A percentile compares a stretch with the other conserved stretches of the same genome.
Evolutionary conservation across 345 rosid genomes (phyloP).

Genomic region (Clarkia xantiana): DNA sequence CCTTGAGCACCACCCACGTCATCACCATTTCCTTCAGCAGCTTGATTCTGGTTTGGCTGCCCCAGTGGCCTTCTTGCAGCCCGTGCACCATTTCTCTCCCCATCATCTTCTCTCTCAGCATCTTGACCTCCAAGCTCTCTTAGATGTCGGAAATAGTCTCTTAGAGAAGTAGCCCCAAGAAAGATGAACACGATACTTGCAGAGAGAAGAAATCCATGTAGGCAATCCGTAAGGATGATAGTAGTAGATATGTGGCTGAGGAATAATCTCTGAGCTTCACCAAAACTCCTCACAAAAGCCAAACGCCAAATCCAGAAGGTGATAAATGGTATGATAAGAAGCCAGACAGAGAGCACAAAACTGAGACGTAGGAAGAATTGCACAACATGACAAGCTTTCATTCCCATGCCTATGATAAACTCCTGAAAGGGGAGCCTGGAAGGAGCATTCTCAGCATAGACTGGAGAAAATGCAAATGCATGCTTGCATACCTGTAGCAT

Average conservation of each 20-base stretch:
- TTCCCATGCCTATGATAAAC: slow-evolving; percentile 85
- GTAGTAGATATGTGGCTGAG: slow-evolving; percentile 82
- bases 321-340: slow-evolving; percentile 83
- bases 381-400: slow-evolving; percentile 87
- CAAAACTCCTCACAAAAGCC: slow-evolving; percentile 87
- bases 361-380: slow-evolving; percentile 87
- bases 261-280: slow-evolving; percentile 85
- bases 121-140: slow-evolving; percentile 93
- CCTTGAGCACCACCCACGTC: slow-evolving; percentile 70
- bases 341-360: slow-evolving; percentile 95
- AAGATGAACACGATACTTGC: slow-evolving; percentile 95
- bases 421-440: slow-evolving; percentile 98
- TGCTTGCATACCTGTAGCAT: slow-evolving; percentile 79
- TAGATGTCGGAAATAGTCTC: slow-evolving; percentile 91
- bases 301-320: slow-evolving; percentile 95
- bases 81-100: slow-evolving; percentile 81
- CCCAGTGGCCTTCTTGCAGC: slow-evolving; percentile 64
- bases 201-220: slow-evolving; percentile 94
- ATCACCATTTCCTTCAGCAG: slow-evolving; percentile 66
- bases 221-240: slow-evolving; percentile 81
- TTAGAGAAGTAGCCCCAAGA: slow-evolving; percentile 88
- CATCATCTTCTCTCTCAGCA: slow-evolving; percentile 88
- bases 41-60: slow-evolving; percentile 65
- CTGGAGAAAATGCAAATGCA: slow-evolving; percentile 91
- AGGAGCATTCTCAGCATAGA: slow-evolving; percentile 95